Percentiles rank a stretch among this genome's conserved stretches.
These are phyloP conservation scores for Metschnikowia dekortorum DNA, from an alignment of 805 yeast species.

Conservation along the genomic window DNA sequence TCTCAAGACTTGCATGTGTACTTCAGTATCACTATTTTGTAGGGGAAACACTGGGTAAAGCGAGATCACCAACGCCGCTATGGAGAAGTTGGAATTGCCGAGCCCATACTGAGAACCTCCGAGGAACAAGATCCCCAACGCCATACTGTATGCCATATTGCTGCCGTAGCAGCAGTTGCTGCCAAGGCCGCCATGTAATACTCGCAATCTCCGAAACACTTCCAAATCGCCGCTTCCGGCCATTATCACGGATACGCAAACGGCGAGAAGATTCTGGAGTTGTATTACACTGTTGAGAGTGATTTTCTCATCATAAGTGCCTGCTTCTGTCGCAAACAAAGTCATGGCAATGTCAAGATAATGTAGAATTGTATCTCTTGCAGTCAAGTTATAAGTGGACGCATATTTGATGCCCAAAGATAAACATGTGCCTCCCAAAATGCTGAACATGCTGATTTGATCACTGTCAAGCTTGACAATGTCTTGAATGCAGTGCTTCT, in stretches of 20 bases:
- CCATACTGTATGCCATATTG: conserved; percentile 72
- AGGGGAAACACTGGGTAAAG: conserved; percentile 71
- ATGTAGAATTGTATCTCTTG: conserved; percentile 51
- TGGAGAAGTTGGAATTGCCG: conserved; percentile 54
- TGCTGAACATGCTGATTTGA: conserved; percentile 56
- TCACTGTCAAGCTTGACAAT: conserved; percentile 47
- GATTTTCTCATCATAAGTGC: conserved; percentile 54
- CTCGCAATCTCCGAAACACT: conserved; percentile 66
- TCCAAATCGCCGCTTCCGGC: conserved; percentile 90
- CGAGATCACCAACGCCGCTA: conserved; percentile 68
- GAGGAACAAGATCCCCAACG: conserved; percentile 80
- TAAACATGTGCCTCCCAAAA: conserved; percentile 69
- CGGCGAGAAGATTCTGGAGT: conserved; percentile 54
- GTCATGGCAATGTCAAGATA: conserved; percentile 51
- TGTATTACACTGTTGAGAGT: conserved; percentile 51
- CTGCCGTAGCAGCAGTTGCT: conserved; percentile 55
- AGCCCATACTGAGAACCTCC: conserved; percentile 93
- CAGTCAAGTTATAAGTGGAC: conserved; percentile 54
- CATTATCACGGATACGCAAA: conserved; percentile 71
- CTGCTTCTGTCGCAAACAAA: conserved; percentile 38
- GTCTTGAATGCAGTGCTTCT: conserved; percentile 22
- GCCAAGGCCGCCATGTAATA: conserved; percentile 56
- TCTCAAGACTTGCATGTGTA: conserved; percentile 77
- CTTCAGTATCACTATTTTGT: conserved; percentile 40
- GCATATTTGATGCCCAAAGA: conserved; percentile 76